Base-by-base conservation (phyloP, 306 rosid species). In the Sesbania bispinosa region DNA sequence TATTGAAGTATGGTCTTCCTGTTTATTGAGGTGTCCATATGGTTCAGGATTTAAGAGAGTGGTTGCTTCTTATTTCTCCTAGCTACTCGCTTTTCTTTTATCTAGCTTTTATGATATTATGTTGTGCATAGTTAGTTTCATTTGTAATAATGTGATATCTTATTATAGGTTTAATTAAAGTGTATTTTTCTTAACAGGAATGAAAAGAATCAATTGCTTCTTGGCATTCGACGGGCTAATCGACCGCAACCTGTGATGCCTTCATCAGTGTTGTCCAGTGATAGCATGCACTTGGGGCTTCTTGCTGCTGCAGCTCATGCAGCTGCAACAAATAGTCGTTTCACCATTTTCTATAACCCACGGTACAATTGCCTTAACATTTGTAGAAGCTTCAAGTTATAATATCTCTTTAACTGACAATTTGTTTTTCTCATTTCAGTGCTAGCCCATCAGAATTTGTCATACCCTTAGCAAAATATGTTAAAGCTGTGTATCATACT, bases 261-360 rank as follows among this genome's bases (percentile, higher is more conserved):
- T 61, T 94, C 98, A 10, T 94, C 97, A 36, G 98, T 94, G 62
- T 81, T 94, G 70, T 94, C 98, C 13, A 94, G 98, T 71, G 98
- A 94, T 68, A 94, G 98, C 82, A 94, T 94, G 98, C 98, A 94
- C 86, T 75, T 94, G 71, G 98, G 98, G 68, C 97, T 94, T 76
- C 96, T 94, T 80, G 98, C 98, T 69, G 98, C 98, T 70, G 98
- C 98, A 65, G 98, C 98, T 60, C 98, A 94, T 32, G 98, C 98
- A 39, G 98, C 98, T 81, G 88, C 97, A 53, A 94, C 98, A 51
- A 94, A 85, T 50, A 94, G 98, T 63, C 98, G 91, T 33, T 94
- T 94, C 80, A 90, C 97, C 77, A 94, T 94, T 77, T 94, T 90
- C 81, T 94, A 87, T 74, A 94, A 94, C 67, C 98, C 98, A 47